phyloP scores from a whole-genome alignment of 2,329 filamentous ascomycete genomes.

The Geoglossum cookeanum region DNA sequence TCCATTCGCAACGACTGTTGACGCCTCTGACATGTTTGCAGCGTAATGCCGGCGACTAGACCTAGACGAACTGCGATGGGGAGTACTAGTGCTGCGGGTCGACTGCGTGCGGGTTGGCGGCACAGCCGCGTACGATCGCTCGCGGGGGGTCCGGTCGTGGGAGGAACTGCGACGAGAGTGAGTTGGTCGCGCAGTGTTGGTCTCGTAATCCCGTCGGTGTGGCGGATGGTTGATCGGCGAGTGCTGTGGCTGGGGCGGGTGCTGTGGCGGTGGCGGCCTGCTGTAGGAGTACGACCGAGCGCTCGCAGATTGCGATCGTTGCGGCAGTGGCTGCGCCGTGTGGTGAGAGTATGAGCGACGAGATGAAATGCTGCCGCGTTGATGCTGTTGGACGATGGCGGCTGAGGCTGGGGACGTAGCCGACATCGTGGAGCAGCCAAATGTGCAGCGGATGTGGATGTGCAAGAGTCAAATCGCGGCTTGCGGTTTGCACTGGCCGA shows the following conservation, averaged over 20 bases:
- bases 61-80: slow-evolving; percentile 13
- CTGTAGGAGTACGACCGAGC: slow-evolving; percentile 22
- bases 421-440: slow-evolving; percentile 16
- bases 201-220: slow-evolving; percentile 53
- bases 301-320: slow-evolving; percentile 26
- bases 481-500: background rate
- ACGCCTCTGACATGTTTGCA: slow-evolving; percentile 19
- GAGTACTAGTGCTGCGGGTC: slow-evolving; percentile 23
- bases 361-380: slow-evolving; percentile 28
- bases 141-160: slow-evolving; percentile 44
- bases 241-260: slow-evolving; percentile 26
- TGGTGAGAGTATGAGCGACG: slow-evolving; percentile 26
- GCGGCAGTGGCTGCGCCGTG: slow-evolving; percentile 23
- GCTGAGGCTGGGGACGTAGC: slow-evolving; percentile 27
- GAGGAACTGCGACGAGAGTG: slow-evolving; percentile 43
- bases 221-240: slow-evolving; percentile 31
- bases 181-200: slow-evolving; percentile 40
- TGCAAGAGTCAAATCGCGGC: background rate
- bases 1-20: slow-evolving; percentile 30
- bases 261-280: slow-evolving; percentile 14
- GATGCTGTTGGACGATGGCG: slow-evolving; percentile 20
- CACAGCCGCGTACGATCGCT: slow-evolving; percentile 28
- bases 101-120: slow-evolving; percentile 34
- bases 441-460: background rate
- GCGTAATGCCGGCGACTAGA: slow-evolving; percentile 25